A percentile compares a stretch with the other conserved stretches of the same genome.
Conservation (phyloP, 2,329 filamentous ascomycete genomes). For the Paramyrothecium roridum region DNA sequence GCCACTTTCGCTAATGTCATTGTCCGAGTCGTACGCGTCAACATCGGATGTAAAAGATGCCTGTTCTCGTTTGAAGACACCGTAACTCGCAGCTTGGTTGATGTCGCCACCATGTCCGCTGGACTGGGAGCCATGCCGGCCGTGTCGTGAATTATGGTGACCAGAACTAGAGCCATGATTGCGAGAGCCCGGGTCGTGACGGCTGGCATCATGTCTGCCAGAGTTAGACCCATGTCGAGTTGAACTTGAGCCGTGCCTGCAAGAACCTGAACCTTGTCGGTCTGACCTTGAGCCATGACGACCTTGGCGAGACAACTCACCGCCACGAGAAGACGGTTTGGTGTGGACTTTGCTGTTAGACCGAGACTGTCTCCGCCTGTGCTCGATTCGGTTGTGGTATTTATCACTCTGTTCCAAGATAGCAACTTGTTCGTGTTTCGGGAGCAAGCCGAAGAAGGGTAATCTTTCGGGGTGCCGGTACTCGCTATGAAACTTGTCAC, state of each 20-base stretch:
- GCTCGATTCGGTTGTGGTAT: not conserved
- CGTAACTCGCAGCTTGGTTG: too few relatives aligned
- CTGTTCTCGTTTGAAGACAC: too few relatives aligned
- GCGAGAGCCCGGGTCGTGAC: not conserved
- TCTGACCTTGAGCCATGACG: not conserved
- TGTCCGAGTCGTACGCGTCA: too few relatives aligned
- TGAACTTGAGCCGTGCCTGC: not conserved
- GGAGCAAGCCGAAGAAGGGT: not conserved
- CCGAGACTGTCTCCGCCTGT: not conserved
- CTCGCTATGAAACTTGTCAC: slow-evolving; percentile 1
- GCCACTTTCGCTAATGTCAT: too few relatives aligned
- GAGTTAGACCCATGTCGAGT: not conserved
- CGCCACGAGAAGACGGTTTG: not conserved
- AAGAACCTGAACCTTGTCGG: not conserved
- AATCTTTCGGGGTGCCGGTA: not conserved
- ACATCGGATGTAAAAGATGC: too few relatives aligned
- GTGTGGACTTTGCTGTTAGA: not conserved
- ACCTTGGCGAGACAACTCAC: not conserved
- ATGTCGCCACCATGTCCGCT: too few relatives aligned
- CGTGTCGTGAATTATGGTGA: too few relatives aligned
- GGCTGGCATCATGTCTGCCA: not conserved
- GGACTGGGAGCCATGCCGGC: not conserved
- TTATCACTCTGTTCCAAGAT: not conserved
- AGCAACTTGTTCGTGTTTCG: not conserved
- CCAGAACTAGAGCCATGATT: not conserved